Evolutionary conservation across 1,284 basidiomycete species (phyloP).

Genomic region (Ceratobasidium sp.): DNA sequence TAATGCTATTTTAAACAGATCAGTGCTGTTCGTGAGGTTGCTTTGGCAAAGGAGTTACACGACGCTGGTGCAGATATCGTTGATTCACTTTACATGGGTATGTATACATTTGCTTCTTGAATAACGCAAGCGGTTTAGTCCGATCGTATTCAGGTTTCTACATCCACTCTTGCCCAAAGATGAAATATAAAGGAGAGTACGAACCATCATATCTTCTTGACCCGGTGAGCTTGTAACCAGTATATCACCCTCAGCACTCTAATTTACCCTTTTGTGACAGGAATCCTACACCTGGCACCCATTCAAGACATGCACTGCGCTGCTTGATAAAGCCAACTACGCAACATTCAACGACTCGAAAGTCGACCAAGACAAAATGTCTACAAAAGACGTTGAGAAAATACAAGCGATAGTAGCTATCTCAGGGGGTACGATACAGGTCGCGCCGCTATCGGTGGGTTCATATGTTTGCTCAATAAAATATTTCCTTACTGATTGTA

Average conservation of each 20-base stretch:
- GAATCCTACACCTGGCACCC: constrained; percentile 82
- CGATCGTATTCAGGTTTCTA: constrained; percentile 75
- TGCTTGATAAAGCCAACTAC: constrained; percentile 73
- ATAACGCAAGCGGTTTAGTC: background rate
- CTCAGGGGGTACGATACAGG: constrained; percentile 6
- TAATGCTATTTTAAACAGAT: constrained; percentile 60
- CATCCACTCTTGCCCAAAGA: constrained; percentile 91
- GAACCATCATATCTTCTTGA: constrained; percentile 88
- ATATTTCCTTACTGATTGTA: background rate
- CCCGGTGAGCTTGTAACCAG: constrained; percentile 65
- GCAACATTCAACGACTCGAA: constrained; percentile 70
- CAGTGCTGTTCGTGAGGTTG: constrained; percentile 82
- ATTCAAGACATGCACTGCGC: constrained; percentile 66
- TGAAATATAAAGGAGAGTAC: constrained; percentile 97
- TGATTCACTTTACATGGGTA: constrained; percentile 86
- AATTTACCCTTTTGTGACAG: constrained; percentile 53
- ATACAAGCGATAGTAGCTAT: constrained; percentile 15
- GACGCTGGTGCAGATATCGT: constrained; percentile 72
- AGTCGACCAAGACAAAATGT: constrained; percentile 27
- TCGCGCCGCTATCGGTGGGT: constrained; percentile 15
- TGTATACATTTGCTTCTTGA: background rate
- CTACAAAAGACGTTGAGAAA: constrained; percentile 15
- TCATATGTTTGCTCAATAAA: background rate
- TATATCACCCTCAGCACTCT: constrained; percentile 9
- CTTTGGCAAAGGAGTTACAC: constrained; percentile 77